Percentiles rank a stretch among this genome's conserved stretches.
Evolutionary conservation across 2,329 filamentous ascomycete genomes (phyloP).

Genomic region (Fusarium torulosum): DNA sequence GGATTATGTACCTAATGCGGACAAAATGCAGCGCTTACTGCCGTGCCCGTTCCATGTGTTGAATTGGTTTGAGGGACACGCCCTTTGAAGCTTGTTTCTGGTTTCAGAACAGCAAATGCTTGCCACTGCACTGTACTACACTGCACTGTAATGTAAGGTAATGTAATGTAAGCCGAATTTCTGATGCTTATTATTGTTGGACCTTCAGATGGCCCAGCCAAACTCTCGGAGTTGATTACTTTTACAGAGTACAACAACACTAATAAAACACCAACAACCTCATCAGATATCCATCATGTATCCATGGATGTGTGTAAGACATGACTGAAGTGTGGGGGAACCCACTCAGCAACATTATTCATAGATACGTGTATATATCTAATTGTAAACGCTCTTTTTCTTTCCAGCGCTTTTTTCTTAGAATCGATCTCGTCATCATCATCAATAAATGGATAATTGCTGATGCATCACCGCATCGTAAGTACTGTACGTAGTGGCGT

Average conservation of each 20-base stretch:
- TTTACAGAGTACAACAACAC: constrained; percentile 1
- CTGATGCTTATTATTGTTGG: constrained; percentile 29
- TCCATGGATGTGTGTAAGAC: constrained; percentile 28
- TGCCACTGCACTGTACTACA: constrained; percentile 5
- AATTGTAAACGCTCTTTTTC: background rate
- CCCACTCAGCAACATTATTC: constrained; percentile 7
- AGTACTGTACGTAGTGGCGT: background rate
- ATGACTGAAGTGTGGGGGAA: constrained; percentile 7
- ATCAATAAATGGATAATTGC: constrained; percentile 5
- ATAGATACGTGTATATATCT: constrained; percentile 4
- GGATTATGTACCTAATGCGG: constrained; percentile 16
- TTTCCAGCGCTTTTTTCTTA: background rate
- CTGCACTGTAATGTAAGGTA: no score
- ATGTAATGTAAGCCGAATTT: constrained; percentile 28
- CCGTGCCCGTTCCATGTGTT: constrained; percentile 3
- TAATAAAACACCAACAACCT: constrained; percentile 1
- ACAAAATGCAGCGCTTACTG: constrained; percentile 23
- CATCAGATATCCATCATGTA: constrained; percentile 12
- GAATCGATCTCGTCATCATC: constrained; percentile 25
- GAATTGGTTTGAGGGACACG: constrained; percentile 3
- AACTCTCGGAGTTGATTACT: constrained; percentile 20
- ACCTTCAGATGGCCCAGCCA: constrained; percentile 11
- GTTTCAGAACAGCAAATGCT: constrained; percentile 9
- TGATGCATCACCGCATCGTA: constrained; percentile 20
- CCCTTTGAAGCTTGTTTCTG: constrained; percentile 19